Conservation (phyloP, 345 rosid genomes). For the Geranium rotundifolium region DNA sequence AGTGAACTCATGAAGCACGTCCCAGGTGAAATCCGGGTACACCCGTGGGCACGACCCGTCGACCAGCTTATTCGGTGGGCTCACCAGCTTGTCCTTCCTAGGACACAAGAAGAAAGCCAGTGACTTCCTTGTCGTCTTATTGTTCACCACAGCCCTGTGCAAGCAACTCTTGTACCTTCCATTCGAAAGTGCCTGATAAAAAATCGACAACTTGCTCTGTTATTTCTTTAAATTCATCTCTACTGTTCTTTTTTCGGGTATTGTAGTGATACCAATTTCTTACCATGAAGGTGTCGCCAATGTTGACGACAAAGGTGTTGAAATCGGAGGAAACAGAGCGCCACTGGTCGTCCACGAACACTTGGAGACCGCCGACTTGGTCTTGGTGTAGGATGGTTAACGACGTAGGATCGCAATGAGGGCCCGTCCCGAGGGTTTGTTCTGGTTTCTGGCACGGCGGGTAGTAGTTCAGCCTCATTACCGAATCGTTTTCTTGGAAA, state of each 20-base stretch:
- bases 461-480: conserved; percentile 94
- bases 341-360: conserved; percentile 81
- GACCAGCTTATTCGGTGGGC: conserved; percentile 65
- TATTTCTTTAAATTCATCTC: too few relatives aligned
- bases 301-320: conserved; percentile 80
- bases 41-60: conserved; percentile 38
- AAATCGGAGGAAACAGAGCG: conserved; percentile 55
- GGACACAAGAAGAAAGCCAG: conserved; percentile 98
- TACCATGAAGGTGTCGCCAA: too few relatives aligned
- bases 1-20: conserved; percentile 35
- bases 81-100: conserved; percentile 55
- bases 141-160: conserved; percentile 94
- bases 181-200: conserved; percentile 68
- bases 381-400: conserved; percentile 97
- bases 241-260: too few relatives aligned
- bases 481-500: conserved; percentile 78
- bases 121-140: conserved; percentile 65
- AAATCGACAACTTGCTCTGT: not conserved
- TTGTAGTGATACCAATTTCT: not conserved
- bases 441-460: conserved; percentile 96
- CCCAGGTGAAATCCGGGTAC: conserved; percentile 63
- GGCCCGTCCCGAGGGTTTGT: conserved; percentile 93
- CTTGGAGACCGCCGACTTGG: conserved; percentile 90
- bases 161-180: conserved; percentile 80
- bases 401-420: conserved; percentile 98